Evolutionary conservation across 2,329 filamentous ascomycete genomes (phyloP), one percentile per base, ranked within the genome.

Genomic region (Xylaria digitata): DNA sequence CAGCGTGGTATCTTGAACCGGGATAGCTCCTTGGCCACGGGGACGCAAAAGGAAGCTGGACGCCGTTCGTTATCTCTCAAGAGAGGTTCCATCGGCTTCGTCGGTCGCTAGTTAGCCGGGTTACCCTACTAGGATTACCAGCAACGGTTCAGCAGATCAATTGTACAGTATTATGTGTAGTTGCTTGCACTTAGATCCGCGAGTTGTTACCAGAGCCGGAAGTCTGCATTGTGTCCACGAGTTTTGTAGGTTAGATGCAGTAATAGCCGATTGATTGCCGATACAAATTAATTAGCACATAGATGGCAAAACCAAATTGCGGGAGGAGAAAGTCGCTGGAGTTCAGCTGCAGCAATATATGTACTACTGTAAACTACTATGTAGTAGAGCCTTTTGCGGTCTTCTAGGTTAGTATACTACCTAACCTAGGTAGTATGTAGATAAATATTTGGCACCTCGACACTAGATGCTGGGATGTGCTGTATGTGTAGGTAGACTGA

Each of bases 31-130:
- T 63, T 64, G 56, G 56, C 63, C 45, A 17, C 13, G 9, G 43
- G 19, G 40, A 58, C 64, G 52, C 40, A 67, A 69, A 56, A 55
- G 64, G 67, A 61, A 69, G 64, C 56, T 63, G n/a, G 9, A 34
- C 34, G 52, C 30, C 48, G 37, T 26, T 50, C 53, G 54, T 55
- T 63, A 63, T 61, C 59, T 63, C 26, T 49, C 13, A 43, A 23
- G 23, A 21, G 13, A 43, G 17, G 11, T 37, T 34, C 8, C 53
- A 26, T 40, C 11, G 32, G 30, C 26, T 40, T 42, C 52, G 21
- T 63, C 34, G 34, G 32, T 34, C n/a, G 8, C 17, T 11, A 21
- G 9, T 23, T 17, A 11, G 8, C 19, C 17, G 43, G 43, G 15
- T n/a, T 40, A 34, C 43, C 61, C 40, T 56, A 52, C 62, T 30